Evolutionary conservation across 169 alveolate species (phyloP).

Genomic region (Babesia ovata): DNA sequence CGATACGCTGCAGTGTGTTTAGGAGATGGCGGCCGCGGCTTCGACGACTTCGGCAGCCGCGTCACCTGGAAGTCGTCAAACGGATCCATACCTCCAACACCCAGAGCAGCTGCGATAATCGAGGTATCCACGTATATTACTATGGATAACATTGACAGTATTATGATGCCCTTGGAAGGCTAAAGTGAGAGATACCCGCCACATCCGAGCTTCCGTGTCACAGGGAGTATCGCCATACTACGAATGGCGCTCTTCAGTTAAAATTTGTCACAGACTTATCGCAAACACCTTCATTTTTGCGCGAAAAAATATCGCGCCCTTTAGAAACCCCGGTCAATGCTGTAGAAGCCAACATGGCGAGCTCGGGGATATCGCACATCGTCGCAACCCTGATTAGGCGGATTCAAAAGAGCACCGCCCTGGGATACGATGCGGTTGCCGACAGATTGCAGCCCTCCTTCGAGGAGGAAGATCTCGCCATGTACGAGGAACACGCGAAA

Average conservation of each 20-base stretch:
- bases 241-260: no score
- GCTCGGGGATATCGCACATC: conserved; percentile 13
- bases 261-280: no score
- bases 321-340: neutral
- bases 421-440: conserved; percentile 46
- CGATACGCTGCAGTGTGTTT: neutral
- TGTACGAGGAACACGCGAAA: conserved; percentile 48
- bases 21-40: conserved; percentile 30
- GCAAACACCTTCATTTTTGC: neutral
- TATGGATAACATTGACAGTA: no score
- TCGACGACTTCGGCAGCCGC: conserved; percentile 57
- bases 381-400: conserved; percentile 51
- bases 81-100: conserved; percentile 32
- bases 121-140: neutral
- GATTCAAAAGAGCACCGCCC: conserved; percentile 37
- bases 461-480: conserved; percentile 55
- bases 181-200: neutral
- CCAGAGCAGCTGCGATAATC: neutral
- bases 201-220: neutral
- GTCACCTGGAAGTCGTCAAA: conserved; percentile 70
- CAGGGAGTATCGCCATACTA: neutral
- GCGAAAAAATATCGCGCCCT: neutral
- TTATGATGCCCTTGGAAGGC: no score
- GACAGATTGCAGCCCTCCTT: conserved; percentile 15
- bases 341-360: neutral